These are phyloP conservation scores for Xerocomus potaroensis DNA, from an alignment of 768 basidiomycete species.

Conservation along the genomic window DNA sequence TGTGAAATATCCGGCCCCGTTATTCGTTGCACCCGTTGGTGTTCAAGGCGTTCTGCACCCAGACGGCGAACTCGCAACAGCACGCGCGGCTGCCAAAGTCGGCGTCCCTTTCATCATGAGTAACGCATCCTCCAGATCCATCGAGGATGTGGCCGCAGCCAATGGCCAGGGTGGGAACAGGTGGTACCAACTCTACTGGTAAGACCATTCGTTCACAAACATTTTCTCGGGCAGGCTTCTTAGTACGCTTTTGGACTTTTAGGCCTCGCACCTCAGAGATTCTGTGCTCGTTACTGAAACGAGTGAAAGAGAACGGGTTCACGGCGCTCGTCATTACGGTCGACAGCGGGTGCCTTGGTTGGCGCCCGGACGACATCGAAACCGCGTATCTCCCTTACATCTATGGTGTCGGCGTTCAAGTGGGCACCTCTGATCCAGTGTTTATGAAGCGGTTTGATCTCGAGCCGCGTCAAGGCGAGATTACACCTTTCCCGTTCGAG, in stretches of 20 bases:
- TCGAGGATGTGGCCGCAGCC: conserved; percentile 47
- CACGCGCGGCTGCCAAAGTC: not conserved
- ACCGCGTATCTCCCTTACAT: not conserved
- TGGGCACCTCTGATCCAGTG: conserved; percentile 41
- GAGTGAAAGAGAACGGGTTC: conserved; percentile 31
- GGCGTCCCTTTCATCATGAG: not conserved
- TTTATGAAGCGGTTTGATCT: conserved; percentile 39
- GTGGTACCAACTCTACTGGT: conserved; percentile 52
- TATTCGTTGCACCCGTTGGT: not conserved
- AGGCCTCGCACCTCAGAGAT: conserved; percentile 24
- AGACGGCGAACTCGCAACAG: not conserved
- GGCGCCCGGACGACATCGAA: conserved; percentile 30
- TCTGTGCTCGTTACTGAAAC: conserved; percentile 38
- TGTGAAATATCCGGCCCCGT: not conserved
- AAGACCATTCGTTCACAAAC: not conserved
- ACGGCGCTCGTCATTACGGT: conserved; percentile 40
- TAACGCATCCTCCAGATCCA: conserved; percentile 35
- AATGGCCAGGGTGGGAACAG: conserved; percentile 38
- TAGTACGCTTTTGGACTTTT: no score
- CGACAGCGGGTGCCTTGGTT: conserved; percentile 41
- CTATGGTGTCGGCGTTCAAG: conserved; percentile 35
- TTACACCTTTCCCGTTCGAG: conserved; percentile 34
- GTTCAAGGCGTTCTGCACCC: not conserved
- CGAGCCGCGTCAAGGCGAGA: conserved; percentile 25
- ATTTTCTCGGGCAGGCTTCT: not conserved